These are phyloP conservation scores for Colletotrichum lindemuthianum DNA, from an alignment of 2,329 filamentous ascomycete genomes.

Conservation along the genomic window DNA sequence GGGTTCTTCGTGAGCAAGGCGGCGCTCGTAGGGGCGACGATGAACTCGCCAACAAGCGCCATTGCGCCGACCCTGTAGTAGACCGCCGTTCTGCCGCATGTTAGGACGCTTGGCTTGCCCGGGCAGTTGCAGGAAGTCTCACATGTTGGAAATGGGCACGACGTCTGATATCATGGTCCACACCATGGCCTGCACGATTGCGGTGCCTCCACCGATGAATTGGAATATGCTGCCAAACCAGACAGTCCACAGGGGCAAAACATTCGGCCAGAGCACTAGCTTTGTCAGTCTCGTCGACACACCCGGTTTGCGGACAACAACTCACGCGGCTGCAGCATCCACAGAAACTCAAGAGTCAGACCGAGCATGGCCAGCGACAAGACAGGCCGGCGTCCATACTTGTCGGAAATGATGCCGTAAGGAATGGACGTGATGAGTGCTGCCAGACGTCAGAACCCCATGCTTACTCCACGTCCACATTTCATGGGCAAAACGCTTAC, in stretches of 20 bases:
- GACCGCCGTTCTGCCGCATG: constrained; percentile 44
- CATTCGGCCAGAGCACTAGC: constrained; percentile 48
- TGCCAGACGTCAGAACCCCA: constrained; percentile 31
- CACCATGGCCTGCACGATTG: constrained; percentile 54
- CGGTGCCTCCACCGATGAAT: constrained; percentile 53
- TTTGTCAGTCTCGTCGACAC: constrained; percentile 34
- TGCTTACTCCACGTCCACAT: neutral
- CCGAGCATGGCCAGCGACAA: constrained; percentile 50
- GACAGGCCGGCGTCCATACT: constrained; percentile 55
- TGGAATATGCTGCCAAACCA: constrained; percentile 47
- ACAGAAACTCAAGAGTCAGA: constrained; percentile 41
- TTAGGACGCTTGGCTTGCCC: neutral
- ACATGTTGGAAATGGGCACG: constrained; percentile 45
- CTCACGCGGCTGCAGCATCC: constrained; percentile 47
- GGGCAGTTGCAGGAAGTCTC: neutral
- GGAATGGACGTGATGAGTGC: constrained; percentile 56
- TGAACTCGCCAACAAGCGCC: constrained; percentile 50
- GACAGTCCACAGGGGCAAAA: constrained; percentile 53
- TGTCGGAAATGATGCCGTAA: constrained; percentile 58
- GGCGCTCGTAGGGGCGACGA: constrained; percentile 53
- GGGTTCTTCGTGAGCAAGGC: constrained; percentile 49
- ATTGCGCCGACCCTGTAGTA: constrained; percentile 53
- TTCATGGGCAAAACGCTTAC: constrained; percentile 42
- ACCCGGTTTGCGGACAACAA: neutral
- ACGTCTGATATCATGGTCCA: constrained; percentile 59